Conservation (phyloP, 225 moss, liverwort and hornwort species). For the Marchantia paleacea region DNA sequence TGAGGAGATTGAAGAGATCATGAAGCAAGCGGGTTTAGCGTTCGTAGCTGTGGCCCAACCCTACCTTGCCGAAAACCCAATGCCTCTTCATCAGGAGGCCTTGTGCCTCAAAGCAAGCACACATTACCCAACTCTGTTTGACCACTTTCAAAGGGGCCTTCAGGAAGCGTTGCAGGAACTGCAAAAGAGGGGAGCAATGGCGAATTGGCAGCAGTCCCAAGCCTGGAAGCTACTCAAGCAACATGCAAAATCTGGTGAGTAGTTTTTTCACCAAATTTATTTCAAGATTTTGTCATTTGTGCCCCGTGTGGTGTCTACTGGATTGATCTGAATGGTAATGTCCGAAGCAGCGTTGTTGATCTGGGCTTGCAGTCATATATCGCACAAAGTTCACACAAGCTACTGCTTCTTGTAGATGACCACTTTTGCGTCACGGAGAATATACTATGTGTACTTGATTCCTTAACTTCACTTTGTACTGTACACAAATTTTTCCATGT, state of each 20-base stretch:
- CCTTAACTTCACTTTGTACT: too few relatives aligned
- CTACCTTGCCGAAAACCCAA: constrained; percentile 66
- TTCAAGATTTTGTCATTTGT: too few relatives aligned
- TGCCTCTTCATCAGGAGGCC: constrained; percentile 77
- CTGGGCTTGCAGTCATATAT: too few relatives aligned
- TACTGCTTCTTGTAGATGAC: too few relatives aligned
- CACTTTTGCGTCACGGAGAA: too few relatives aligned
- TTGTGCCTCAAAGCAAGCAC: constrained; percentile 76
- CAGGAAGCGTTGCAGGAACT: constrained; percentile 60
- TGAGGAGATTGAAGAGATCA: constrained; percentile 53
- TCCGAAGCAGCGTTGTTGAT: too few relatives aligned
- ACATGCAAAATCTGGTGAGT: constrained; percentile 75
- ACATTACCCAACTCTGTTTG: constrained; percentile 85
- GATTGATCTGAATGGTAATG: too few relatives aligned
- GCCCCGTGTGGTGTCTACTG: too few relatives aligned
- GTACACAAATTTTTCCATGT: too few relatives aligned
- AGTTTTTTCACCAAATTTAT: neutral
- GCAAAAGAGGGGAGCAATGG: constrained; percentile 59
- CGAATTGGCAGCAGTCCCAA: constrained; percentile 69
- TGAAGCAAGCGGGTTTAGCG: constrained; percentile 48
- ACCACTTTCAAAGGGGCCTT: constrained; percentile 81
- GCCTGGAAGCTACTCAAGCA: constrained; percentile 80
- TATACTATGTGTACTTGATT: too few relatives aligned
- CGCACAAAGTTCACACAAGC: too few relatives aligned
- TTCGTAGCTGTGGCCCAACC: constrained; percentile 77